Base-by-base conservation (phyloP, 371 early-diverging fungal species). In the Mucor plumbeus region DNA sequence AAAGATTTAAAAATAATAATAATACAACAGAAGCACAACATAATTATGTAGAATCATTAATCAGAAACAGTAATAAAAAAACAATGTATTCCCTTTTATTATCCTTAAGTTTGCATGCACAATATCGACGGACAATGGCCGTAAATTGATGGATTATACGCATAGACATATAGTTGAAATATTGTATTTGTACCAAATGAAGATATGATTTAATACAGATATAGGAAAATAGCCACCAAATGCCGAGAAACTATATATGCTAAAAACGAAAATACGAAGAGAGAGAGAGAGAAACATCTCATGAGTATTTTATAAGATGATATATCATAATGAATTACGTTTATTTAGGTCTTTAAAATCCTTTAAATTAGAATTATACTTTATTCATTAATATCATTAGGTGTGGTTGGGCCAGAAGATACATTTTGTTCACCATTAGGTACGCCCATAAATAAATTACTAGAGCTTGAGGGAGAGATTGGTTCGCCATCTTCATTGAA, bases 401-500 rank as follows among this genome's bases (percentile, higher is more conserved):
- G 65, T 38, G 58, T 39, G 10, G 39, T 65, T 13, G 39, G 59
- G 34, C 58, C 59, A 0, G 59, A 65, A 5, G 59, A 57, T 5
- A 41, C 55, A n/a, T 41, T 58, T 5, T 15, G 31, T 43, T 63
- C 59, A 5, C 56, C 64, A 15, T 21, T 43, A 31, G 65, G 15
- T 21, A 56, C 26, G 10, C 33, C 57, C 47, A 39, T 65, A 38
- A 43, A 64, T 13, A 69, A 31, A 9, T 60, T 36, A 54, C 48
- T 65, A 0, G 75, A 67, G 5, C 69, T 61, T 13, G 63, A 59
- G 13, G 70, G 61, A 7, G 68, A 65, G n/a, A 70, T 44, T n/a
- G 69, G 71, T 21, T 86, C 85, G 7, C 77, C 72, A 54, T 82
- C 81, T 72, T 84, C 80, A 48, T 85, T 85, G 67, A 88, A 88